Evolutionary conservation across 2,329 filamentous ascomycete genomes (phyloP).

Genomic region (Westerdykella aurantiaca): DNA sequence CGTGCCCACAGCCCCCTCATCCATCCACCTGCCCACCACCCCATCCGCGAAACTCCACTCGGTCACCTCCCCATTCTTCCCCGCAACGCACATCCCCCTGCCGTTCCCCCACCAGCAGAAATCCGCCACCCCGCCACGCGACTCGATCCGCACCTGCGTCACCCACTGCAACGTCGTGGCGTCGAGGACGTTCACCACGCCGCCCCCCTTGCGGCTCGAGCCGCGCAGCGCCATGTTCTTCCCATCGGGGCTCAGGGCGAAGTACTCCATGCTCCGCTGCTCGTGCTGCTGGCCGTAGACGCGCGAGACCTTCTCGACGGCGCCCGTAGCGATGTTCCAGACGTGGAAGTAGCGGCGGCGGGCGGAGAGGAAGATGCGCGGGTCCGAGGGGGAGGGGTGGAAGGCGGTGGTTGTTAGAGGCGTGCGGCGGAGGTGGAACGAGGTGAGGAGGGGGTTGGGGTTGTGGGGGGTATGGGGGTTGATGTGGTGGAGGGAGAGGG

Average conservation of each 20-base stretch:
- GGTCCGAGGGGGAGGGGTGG: slow-evolving; percentile 59
- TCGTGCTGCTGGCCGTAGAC: slow-evolving; percentile 71
- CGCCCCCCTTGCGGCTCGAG: slow-evolving; percentile 76
- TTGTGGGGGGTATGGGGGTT: slow-evolving; percentile 62
- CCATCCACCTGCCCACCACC: slow-evolving; percentile 77
- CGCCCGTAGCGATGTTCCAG: slow-evolving; percentile 80
- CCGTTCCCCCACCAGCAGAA: slow-evolving; percentile 90
- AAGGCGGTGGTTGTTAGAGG: slow-evolving; percentile 83
- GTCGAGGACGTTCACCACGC: slow-evolving; percentile 79
- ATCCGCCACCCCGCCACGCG: slow-evolving; percentile 76
- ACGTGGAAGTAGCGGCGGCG: slow-evolving; percentile 87
- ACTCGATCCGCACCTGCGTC: slow-evolving; percentile 73
- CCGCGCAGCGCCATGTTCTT: slow-evolving; percentile 79
- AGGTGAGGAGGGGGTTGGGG: slow-evolving; percentile 85
- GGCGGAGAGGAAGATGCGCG: slow-evolving; percentile 81
- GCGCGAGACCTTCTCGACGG: slow-evolving; percentile 74
- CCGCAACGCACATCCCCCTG: slow-evolving; percentile 72
- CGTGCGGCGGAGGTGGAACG: slow-evolving; percentile 76
- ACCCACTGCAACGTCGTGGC: slow-evolving; percentile 81
- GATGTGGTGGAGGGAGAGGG: slow-evolving; percentile 85
- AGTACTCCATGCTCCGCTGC: slow-evolving; percentile 84
- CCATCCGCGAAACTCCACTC: slow-evolving; percentile 73
- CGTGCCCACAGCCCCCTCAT: slow-evolving; percentile 82
- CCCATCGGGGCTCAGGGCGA: slow-evolving; percentile 82
- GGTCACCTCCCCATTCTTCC: slow-evolving; percentile 81